Percentiles rank a stretch among this genome's conserved stretches.
phyloP scores from a whole-genome alignment of 108 stramenopile genomes.

The Bacterosira constricta region DNA sequence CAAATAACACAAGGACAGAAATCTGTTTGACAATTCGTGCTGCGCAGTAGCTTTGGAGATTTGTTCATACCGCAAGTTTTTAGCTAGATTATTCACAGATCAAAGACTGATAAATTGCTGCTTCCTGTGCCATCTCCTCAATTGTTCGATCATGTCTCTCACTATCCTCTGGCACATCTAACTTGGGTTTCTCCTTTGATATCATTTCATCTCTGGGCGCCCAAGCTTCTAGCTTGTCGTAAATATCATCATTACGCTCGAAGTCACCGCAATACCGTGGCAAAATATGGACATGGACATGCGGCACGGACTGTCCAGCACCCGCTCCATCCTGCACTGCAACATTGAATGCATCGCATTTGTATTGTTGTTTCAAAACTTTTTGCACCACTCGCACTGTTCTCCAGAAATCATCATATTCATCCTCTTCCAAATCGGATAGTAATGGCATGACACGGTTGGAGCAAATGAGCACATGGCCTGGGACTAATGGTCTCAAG shows the following conservation, averaged over 20 bases:
- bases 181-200: constrained; percentile 34
- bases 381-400: constrained; percentile 73
- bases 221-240: constrained; percentile 83
- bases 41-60: no score
- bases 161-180: constrained; percentile 80
- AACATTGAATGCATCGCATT: constrained; percentile 78
- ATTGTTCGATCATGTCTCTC: constrained; percentile 76
- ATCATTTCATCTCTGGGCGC: constrained; percentile 62
- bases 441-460: constrained; percentile 59
- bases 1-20: no score
- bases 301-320: constrained; percentile 89
- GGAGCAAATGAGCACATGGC: constrained; percentile 86
- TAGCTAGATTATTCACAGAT: constrained; percentile 13
- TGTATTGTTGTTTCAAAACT: constrained; percentile 58
- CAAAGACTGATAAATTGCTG: constrained; percentile 55
- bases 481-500: constrained; percentile 87
- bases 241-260: constrained; percentile 85
- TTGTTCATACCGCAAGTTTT: no score
- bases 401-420: constrained; percentile 82
- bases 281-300: constrained; percentile 92
- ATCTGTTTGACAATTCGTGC: no score
- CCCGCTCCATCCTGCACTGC: constrained; percentile 88
- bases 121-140: constrained; percentile 82
- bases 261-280: constrained; percentile 75
- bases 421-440: constrained; percentile 69